Evolutionary conservation across 495 filamentous ascomycete genomes (phyloP).

Genomic region (Penicillium bialowiezense): DNA sequence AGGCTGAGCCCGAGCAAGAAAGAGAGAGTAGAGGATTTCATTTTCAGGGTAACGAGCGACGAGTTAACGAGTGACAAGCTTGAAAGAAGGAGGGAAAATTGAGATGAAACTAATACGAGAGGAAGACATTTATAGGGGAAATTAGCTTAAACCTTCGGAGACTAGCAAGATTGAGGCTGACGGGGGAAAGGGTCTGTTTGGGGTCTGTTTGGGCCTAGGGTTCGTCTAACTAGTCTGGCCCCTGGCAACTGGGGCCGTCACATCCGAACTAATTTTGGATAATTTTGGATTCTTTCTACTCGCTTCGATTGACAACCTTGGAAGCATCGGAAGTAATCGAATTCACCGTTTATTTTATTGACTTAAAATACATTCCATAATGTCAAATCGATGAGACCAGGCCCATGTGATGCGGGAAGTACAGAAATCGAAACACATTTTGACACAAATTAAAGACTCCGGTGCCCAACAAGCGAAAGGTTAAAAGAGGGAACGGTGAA

Average conservation of each 20-base stretch:
- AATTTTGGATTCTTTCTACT: too few species aligned
- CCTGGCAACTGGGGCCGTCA: neutral
- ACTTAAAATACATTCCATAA: neutral
- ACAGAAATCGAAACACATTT: neutral
- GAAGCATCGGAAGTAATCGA: too few species aligned
- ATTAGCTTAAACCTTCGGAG: neutral
- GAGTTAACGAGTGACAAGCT: slow-evolving; percentile 4
- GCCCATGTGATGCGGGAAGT: neutral
- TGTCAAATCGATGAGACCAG: neutral
- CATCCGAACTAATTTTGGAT: slow-evolving; percentile 8
- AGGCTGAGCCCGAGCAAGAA: slow-evolving; percentile 18
- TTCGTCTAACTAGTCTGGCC: neutral
- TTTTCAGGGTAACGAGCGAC: slow-evolving; percentile 22
- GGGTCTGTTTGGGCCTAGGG: neutral
- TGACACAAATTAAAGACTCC: neutral
- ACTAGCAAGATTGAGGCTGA: neutral
- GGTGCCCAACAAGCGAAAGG: neutral
- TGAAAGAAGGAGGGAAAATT: neutral
- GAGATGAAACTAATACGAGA: neutral
- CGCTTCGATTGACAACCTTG: neutral
- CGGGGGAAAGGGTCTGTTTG: neutral
- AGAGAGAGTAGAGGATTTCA: slow-evolving; percentile 23
- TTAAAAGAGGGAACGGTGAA: too few species aligned
- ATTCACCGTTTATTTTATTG: neutral
- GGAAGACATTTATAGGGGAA: neutral